Base-by-base conservation (phyloP, 148 eudicot species). In the Dianthus caryophyllus region DNA sequence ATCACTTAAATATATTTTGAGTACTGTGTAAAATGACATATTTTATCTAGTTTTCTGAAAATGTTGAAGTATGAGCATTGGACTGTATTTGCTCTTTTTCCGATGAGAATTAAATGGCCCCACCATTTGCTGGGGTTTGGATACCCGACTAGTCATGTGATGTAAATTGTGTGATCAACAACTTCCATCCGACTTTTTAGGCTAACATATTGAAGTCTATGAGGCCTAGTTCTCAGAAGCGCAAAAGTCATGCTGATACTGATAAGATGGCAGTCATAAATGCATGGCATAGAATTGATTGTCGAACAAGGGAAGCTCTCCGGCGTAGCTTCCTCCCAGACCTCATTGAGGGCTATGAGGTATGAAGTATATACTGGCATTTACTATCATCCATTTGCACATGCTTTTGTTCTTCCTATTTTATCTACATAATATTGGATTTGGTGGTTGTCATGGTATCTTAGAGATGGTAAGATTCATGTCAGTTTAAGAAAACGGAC, bases 201-300 rank as follows among this genome's bases (percentile, higher is more conserved):
- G 88, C 87, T 36, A 80, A 76, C 43, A 69, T 87, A 16, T 63
- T 89, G 36, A 66, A 78, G 70, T 79, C 84, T 64, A 60, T 71
- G 39, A 77, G 75, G 69, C 71, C 30, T 39, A 76, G 81, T 30
- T 74, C 87, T 39, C 64, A 77, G 5, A 83, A 82, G 82, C 85
- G 73, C 68, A 86, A 80, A 76, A 68, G 71, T 21, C 82, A 73
- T 57, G 72, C 79, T 36, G 83, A 83, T 82, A 63, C 77, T 76
- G 96, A 93, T 49, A 93, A 90, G 67, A 74, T 81, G 80, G 88
- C 83, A 61, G 92, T 82, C 54, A 49, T 93, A 79, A 82, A 82
- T 68, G 98, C 95, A 41, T 93, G 98, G 98, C 95, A 90, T 67
- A 82, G 96, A 72, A 84, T 93, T 38, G 90, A 87, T 81, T 81